Conservation (phyloP, 192 early-diverging fungal species). For the Podila verticillata region DNA sequence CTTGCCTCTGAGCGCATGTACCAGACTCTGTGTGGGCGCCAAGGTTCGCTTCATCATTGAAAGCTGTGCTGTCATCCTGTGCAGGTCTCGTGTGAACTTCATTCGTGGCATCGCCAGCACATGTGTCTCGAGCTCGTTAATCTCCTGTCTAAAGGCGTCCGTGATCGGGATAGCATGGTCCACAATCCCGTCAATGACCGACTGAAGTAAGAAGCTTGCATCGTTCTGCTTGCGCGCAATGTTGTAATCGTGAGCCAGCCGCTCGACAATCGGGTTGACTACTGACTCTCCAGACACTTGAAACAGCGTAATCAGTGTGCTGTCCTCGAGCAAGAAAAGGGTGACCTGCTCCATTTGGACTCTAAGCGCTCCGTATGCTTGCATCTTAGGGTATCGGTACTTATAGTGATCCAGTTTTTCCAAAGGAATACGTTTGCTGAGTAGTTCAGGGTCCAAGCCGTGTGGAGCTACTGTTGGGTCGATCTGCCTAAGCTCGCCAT, state of each 20-base stretch:
- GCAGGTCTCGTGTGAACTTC: slow-evolving; percentile 53
- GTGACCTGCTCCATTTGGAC: slow-evolving; percentile 52
- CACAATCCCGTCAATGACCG: slow-evolving; percentile 59
- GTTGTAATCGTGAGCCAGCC: slow-evolving; percentile 36
- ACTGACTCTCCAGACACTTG: slow-evolving; percentile 52
- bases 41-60: slow-evolving; percentile 53
- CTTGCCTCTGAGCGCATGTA: slow-evolving; percentile 45
- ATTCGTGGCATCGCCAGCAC: slow-evolving; percentile 50
- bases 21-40: slow-evolving; percentile 56
- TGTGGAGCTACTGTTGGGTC: slow-evolving; percentile 8
- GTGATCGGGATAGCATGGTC: slow-evolving; percentile 57
- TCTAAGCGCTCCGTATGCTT: neutral
- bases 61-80: slow-evolving; percentile 58
- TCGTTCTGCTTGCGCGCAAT: slow-evolving; percentile 47
- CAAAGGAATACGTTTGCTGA: slow-evolving; percentile 24
- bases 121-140: slow-evolving; percentile 52
- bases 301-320: slow-evolving; percentile 53
- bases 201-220: slow-evolving; percentile 53
- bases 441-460: slow-evolving; percentile 24
- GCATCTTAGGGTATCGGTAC: slow-evolving; percentile 11
- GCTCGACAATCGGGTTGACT: slow-evolving; percentile 41
- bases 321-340: slow-evolving; percentile 45
- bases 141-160: slow-evolving; percentile 53
- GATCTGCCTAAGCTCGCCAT: slow-evolving; percentile 22
- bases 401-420: slow-evolving; percentile 38